Evolutionary conservation across 345 rosid genomes (phyloP).

Genomic region (Crucihimalaya himalaica): DNA sequence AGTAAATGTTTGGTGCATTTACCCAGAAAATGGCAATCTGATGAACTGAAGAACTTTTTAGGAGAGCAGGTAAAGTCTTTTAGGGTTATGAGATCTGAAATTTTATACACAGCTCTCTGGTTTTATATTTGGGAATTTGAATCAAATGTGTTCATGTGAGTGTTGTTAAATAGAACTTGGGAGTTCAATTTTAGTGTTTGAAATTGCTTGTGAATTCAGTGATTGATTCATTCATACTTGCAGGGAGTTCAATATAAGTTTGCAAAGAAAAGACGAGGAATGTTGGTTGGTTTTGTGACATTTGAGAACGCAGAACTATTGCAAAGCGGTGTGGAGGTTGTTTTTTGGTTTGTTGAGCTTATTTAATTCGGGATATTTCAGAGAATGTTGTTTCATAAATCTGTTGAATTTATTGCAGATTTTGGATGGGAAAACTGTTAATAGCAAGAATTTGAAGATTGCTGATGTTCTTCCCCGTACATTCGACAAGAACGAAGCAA

Average conservation of each 20-base stretch:
- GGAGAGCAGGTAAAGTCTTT: constrained; percentile 52
- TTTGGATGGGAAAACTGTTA: constrained; percentile 67
- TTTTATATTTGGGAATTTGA: background rate
- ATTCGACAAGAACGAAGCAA: constrained; percentile 51
- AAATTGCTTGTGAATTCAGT: background rate
- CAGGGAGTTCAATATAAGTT: constrained; percentile 64
- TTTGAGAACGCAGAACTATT: constrained; percentile 71
- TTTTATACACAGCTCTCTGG: too few relatives aligned
- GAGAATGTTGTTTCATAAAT: constrained; percentile 2
- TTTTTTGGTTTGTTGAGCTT: background rate
- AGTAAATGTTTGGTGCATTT: constrained; percentile 83
- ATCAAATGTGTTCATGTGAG: background rate
- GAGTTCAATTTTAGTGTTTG: background rate
- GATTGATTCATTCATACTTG: background rate
- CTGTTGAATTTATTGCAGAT: constrained; percentile 45
- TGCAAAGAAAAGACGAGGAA: constrained; percentile 82
- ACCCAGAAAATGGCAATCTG: constrained; percentile 70
- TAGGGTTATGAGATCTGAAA: background rate
- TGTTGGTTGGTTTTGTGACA: constrained; percentile 79
- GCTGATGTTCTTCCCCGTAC: constrained; percentile 74
- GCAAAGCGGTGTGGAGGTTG: constrained; percentile 67
- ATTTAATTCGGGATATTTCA: background rate
- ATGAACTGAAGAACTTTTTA: constrained; percentile 61
- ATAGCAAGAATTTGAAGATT: constrained; percentile 67
- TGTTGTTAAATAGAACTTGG: background rate